phyloP scores from a whole-genome alignment of 176 grass and related monocot species.

The Ensete glaucum region DNA sequence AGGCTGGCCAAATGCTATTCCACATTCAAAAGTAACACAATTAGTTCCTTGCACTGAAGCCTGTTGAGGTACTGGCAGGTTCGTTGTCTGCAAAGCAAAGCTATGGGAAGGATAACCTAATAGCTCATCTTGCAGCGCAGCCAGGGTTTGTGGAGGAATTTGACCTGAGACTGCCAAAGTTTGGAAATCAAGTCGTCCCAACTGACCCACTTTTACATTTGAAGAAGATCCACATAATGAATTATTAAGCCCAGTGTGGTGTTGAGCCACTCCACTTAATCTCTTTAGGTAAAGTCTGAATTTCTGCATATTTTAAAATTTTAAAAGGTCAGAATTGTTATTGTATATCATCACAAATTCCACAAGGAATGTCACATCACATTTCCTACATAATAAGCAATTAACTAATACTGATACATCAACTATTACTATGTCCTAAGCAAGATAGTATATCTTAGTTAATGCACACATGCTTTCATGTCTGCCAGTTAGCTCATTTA shows the following conservation, averaged over 20 bases:
- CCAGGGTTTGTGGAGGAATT: conserved; percentile 83
- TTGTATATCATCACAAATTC: no score
- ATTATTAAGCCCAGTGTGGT: conserved; percentile 64
- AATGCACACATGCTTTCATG: no score
- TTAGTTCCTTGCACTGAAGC: conserved; percentile 42
- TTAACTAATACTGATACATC: no score
- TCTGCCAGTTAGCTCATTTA: no score
- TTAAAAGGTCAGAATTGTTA: no score
- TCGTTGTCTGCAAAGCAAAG: conserved; percentile 37
- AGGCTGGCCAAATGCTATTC: conserved; percentile 93
- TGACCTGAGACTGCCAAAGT: conserved; percentile 68
- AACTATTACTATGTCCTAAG: no score
- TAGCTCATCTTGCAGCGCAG: conserved; percentile 81
- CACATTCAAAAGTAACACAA: conserved; percentile 45
- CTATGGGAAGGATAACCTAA: conserved; percentile 52
- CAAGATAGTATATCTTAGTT: no score
- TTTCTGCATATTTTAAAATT: no score
- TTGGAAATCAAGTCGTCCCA: conserved; percentile 84
- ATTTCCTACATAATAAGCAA: no score
- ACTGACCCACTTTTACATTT: conserved; percentile 49
- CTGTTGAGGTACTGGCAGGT: conserved; percentile 51
- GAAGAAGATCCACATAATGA: conserved; percentile 60
- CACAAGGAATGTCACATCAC: no score
- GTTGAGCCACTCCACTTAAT: conserved; percentile 61
- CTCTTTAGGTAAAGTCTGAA: conserved; percentile 40